Conservation (phyloP, 208 protist genomes). For the Crithidia thermophila region DNA sequence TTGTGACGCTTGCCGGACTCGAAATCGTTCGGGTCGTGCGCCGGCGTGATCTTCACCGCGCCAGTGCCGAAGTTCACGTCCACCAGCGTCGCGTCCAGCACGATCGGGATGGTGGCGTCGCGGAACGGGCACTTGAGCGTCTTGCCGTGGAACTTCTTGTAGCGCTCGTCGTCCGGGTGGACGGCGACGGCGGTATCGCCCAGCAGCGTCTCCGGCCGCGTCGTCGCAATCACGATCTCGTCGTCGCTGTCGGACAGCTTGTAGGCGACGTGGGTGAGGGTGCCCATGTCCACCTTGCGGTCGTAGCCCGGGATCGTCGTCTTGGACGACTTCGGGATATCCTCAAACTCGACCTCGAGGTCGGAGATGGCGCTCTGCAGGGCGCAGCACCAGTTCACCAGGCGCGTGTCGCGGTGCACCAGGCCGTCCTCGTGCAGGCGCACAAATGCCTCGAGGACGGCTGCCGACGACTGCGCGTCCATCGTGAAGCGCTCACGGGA, state of each 20-base stretch:
- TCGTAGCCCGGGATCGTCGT: constrained; percentile 91
- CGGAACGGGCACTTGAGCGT: constrained; percentile 96
- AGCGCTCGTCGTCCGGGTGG: constrained; percentile 98
- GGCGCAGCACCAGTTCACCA: constrained; percentile 99
- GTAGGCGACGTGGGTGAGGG: constrained; percentile 96
- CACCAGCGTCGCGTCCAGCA: constrained; percentile 96
- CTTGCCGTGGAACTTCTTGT: constrained; percentile 97
- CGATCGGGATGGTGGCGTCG: constrained; percentile 95
- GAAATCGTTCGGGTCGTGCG: constrained; percentile 99
- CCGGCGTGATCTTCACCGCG: constrained; percentile 98
- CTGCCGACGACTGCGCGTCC: constrained; percentile 93
- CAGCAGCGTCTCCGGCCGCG: constrained; percentile 99
- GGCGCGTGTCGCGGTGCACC: constrained; percentile 97
- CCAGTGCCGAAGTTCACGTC: constrained; percentile 99
- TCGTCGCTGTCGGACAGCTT: constrained; percentile 85
- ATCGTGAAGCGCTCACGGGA: constrained; percentile 99
- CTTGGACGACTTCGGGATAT: constrained; percentile 83
- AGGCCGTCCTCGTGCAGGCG: constrained; percentile 96
- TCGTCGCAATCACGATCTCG: constrained; percentile 97
- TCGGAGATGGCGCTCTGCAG: constrained; percentile 99
- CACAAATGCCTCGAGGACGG: constrained; percentile 98
- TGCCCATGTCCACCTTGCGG: constrained; percentile 95
- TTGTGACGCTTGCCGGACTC: constrained; percentile 97
- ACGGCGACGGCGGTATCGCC: constrained; percentile 98
- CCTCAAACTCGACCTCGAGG: constrained; percentile 98